Evolutionary conservation across 352 stramenopile genomes (phyloP).

Genomic region (Pythium aphanidermatum): DNA sequence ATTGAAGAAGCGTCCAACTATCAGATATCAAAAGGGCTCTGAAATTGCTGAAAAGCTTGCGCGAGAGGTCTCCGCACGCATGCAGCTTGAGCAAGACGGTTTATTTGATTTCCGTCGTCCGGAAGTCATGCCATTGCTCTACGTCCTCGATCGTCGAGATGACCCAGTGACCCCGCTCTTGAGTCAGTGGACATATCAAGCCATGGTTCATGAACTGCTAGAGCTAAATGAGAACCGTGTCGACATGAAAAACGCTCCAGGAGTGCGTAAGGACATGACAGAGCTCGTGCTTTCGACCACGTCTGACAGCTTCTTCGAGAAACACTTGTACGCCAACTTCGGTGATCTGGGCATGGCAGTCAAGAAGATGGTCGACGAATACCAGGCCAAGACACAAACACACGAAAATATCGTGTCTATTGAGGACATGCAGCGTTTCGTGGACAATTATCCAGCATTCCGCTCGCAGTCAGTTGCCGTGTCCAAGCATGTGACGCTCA

Average conservation of each 20-base stretch:
- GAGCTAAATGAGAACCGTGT: slow-evolving; percentile 98
- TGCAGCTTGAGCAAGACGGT: slow-evolving; percentile 92
- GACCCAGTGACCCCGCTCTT: slow-evolving; percentile 99
- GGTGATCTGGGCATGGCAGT: slow-evolving; percentile 94
- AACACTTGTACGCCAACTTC: slow-evolving; percentile 98
- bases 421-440: slow-evolving; percentile 99
- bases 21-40: slow-evolving; percentile 94
- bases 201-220: slow-evolving; percentile 99
- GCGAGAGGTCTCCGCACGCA: slow-evolving; percentile 90
- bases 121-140: slow-evolving; percentile 71
- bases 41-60: slow-evolving; percentile 92
- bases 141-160: slow-evolving; percentile 97
- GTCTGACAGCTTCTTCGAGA: slow-evolving; percentile 96
- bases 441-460: slow-evolving; percentile 97
- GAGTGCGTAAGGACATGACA: slow-evolving; percentile 95
- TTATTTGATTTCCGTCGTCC: slow-evolving; percentile 96
- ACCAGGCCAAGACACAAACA: slow-evolving; percentile 77
- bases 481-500: slow-evolving; percentile 98
- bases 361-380: slow-evolving; percentile 93
- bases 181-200: slow-evolving; percentile 97
- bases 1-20: slow-evolving; percentile 94
- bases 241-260: slow-evolving; percentile 91
- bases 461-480: slow-evolving; percentile 95
- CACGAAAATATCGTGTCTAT: slow-evolving; percentile 86
- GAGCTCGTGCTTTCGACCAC: slow-evolving; percentile 96